Conservation (phyloP, 495 filamentous ascomycete genomes). For the Choiromyces venosus region DNA sequence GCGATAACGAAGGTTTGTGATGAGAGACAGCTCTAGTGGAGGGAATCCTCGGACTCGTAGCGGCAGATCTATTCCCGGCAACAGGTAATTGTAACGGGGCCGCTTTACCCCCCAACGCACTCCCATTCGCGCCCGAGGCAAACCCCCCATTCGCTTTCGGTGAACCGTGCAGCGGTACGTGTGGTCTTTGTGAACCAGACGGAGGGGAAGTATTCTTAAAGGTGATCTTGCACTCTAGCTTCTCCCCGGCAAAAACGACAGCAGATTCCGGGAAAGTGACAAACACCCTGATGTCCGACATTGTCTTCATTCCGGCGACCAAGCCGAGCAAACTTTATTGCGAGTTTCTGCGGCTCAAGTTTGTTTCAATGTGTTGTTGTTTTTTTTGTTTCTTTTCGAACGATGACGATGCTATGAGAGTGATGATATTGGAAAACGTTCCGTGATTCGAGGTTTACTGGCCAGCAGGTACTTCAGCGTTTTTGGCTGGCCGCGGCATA, state of each 20-base stretch:
- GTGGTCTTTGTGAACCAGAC: slow-evolving; percentile 27
- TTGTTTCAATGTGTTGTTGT: slow-evolving; percentile 1
- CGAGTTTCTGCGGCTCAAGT: background rate
- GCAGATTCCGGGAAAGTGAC: slow-evolving; percentile 76
- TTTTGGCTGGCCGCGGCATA: slow-evolving; percentile 30
- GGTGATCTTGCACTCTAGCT: slow-evolving; percentile 88
- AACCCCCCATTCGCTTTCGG: slow-evolving; percentile 28
- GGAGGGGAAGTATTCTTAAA: slow-evolving; percentile 76
- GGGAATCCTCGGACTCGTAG: slow-evolving; percentile 32
- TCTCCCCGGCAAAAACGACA: slow-evolving; percentile 90
- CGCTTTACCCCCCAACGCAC: slow-evolving; percentile 25
- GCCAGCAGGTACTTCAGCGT: slow-evolving; percentile 35
- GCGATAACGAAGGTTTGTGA: slow-evolving; percentile 47
- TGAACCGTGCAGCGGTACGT: slow-evolving; percentile 20
- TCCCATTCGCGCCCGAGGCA: slow-evolving; percentile 21
- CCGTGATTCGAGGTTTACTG: slow-evolving; percentile 17
- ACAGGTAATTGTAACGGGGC: slow-evolving; percentile 39
- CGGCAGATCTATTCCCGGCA: slow-evolving; percentile 13
- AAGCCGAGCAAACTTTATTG: background rate
- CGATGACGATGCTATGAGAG: background rate
- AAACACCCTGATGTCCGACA: slow-evolving; percentile 75
- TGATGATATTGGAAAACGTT: background rate
- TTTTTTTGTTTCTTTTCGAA: slow-evolving; percentile 1
- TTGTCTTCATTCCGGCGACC: slow-evolving; percentile 11
- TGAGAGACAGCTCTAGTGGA: slow-evolving; percentile 42